Conservation (phyloP, 345 rosid genomes). For the Eucalyptus guilfoylei region DNA sequence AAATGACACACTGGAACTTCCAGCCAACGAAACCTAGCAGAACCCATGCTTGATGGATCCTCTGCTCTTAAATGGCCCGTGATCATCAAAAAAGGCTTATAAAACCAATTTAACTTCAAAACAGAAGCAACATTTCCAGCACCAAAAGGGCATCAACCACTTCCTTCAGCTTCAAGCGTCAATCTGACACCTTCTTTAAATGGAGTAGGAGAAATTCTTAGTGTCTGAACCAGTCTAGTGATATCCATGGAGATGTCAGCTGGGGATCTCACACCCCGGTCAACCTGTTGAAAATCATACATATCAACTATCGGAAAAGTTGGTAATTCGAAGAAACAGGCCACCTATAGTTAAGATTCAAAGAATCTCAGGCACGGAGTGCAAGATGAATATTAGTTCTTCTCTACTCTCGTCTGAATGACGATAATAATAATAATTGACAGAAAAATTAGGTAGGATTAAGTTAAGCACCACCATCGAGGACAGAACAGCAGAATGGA, state of each 20-base stretch:
- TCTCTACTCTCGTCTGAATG: not conserved
- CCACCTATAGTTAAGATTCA: not conserved
- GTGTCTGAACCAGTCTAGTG: conserved; percentile 42
- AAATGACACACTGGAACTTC: not conserved
- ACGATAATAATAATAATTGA: not conserved
- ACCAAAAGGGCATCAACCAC: not conserved
- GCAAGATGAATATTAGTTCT: not conserved
- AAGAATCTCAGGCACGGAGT: not conserved
- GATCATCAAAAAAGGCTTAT: not conserved
- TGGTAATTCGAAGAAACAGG: not conserved
- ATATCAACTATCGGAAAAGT: not conserved
- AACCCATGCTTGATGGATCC: not conserved
- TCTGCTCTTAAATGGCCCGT: not conserved
- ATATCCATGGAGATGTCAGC: conserved; percentile 89
- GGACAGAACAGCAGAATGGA: not conserved
- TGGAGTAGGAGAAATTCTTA: conserved; percentile 37
- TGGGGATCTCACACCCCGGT: conserved; percentile 70
- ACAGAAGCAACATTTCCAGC: not conserved
- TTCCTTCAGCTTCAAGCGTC: conserved; percentile 41
- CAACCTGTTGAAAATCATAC: conserved; percentile 29
- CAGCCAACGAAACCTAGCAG: not conserved
- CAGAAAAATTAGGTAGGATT: not conserved
- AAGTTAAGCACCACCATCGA: not conserved
- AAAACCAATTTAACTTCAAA: not conserved
- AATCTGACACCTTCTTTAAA: conserved; percentile 54